Conservation (phyloP, 164 flowering plant genomes). For the Aristolochia californica region DNA sequence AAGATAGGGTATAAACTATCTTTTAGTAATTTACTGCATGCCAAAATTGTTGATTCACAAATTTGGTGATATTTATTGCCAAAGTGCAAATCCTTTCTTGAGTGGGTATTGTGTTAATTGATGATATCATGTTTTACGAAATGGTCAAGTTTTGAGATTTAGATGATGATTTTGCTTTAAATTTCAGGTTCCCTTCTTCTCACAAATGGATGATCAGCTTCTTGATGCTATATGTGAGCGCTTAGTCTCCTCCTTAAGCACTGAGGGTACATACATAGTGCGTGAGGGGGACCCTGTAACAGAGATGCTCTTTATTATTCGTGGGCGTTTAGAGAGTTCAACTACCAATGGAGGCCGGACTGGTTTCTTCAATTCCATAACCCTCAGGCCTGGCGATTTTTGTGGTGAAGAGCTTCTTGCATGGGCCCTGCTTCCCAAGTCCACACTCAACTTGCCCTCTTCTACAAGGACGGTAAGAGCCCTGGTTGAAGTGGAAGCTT, state of each 20-base stretch:
- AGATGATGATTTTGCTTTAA: background rate
- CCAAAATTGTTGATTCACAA: no score
- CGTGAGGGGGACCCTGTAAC: conserved; percentile 92
- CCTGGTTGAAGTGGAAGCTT: conserved; percentile 75
- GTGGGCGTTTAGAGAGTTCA: conserved; percentile 81
- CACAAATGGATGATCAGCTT: conserved; percentile 94
- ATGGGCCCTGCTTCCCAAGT: conserved; percentile 86
- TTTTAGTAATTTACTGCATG: no score
- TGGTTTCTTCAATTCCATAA: conserved; percentile 80
- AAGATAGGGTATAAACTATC: no score
- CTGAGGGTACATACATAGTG: conserved; percentile 70
- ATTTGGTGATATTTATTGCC: no score
- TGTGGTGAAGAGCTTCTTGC: conserved; percentile 87
- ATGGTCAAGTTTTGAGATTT: no score
- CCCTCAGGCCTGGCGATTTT: conserved; percentile 78
- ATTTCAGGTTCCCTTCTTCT: conserved; percentile 86
- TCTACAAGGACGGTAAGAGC: conserved; percentile 81
- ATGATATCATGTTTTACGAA: no score
- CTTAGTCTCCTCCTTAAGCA: conserved; percentile 70
- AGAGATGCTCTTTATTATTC: conserved; percentile 87
- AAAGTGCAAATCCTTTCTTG: no score
- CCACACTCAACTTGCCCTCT: conserved; percentile 61
- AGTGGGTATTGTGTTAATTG: no score
- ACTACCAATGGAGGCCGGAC: conserved; percentile 92
- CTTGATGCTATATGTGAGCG: conserved; percentile 97